Base-by-base conservation (phyloP, 2,329 filamentous ascomycete species). In the Lizonia empirigonia region DNA sequence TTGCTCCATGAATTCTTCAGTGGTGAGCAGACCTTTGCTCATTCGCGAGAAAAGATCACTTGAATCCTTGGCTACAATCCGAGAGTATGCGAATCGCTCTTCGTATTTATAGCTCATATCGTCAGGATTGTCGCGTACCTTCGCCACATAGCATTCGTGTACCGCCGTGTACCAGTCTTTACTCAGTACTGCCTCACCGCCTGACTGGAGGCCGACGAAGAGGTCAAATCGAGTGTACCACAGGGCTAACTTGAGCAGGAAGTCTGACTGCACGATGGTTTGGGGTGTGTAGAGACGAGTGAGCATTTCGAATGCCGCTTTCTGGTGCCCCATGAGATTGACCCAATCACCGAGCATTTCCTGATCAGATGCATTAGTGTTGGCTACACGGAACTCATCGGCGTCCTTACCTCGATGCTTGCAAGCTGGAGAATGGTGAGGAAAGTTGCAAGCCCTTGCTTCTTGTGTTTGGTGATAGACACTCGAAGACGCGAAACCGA, bases 321-420 rank as follows among this genome's bases (percentile, higher is more conserved):
- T 91, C 70, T 97, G 92, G 70, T 97, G 94, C 18, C 91, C 90
- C 74, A 94, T 87, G 13, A 97, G 79, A 64, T 95, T 97, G 44
- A 95, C 85, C 91, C 91, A 97, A 69, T 99, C 94, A 10, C 94
- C 94, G 36, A 97, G 81, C 64, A 91, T 95, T 75, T 97, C 94
- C 91, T 96, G 64, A 42, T 20, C 42, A 48, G 16, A 39, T 47
- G 39, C 41, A 40, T 64, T 33, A 64, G 60, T 39, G 20, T 18
- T 27, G 7, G 6, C n/a, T n/a, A n/a, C n/a, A 9, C 27, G 7
- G 2, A 12, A 13, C 4, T n/a, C 12, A 5, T 9, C 13, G 29
- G 23, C 9, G 23, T 15, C 58, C 78, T 67, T 79, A 95, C 91
- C 83, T 99, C 94, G 48, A 97, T 94, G 3, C 90, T 95, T 47